phyloP scores from a whole-genome alignment of 306 rosid genomes.

The Trifolium fragiferum region DNA sequence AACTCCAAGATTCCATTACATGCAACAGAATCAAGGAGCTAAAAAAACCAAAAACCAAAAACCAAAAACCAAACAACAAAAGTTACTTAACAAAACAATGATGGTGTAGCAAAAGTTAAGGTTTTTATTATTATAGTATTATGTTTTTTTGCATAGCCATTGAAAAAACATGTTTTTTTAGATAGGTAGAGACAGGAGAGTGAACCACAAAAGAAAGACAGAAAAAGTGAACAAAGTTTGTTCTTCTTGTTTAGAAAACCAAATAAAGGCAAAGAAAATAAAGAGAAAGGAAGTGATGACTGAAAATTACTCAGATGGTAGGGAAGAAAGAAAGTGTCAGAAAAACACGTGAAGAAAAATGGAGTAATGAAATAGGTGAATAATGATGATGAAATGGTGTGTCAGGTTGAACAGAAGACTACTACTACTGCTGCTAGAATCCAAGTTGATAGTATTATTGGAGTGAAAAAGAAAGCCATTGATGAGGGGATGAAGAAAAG shows the following conservation, averaged over 20 bases:
- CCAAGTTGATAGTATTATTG: neutral
- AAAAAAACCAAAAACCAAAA: neutral
- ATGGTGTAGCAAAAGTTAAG: neutral
- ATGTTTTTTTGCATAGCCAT: neutral
- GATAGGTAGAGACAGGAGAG: neutral
- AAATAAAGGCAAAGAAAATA: neutral
- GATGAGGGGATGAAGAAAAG: neutral
- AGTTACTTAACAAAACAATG: neutral
- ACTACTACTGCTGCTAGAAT: neutral
- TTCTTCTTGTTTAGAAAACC: too few species aligned
- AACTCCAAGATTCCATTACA: constrained; percentile 88
- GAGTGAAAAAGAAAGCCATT: constrained; percentile 12
- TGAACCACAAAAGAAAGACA: neutral
- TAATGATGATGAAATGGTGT: neutral
- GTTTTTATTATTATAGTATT: neutral
- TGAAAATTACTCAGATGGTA: neutral
- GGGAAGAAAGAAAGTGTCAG: neutral
- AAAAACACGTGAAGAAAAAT: constrained; percentile 10
- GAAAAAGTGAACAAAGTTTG: too few species aligned
- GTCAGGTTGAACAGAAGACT: neutral
- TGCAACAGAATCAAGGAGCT: constrained; percentile 31
- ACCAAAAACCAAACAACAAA: neutral
- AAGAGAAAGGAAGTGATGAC: neutral
- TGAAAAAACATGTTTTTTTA: constrained; percentile 2
- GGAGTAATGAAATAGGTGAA: constrained; percentile 1